These are phyloP conservation scores for Ascochyta koolunga DNA, from an alignment of 2,329 filamentous ascomycete genomes.

Conservation along the genomic window DNA sequence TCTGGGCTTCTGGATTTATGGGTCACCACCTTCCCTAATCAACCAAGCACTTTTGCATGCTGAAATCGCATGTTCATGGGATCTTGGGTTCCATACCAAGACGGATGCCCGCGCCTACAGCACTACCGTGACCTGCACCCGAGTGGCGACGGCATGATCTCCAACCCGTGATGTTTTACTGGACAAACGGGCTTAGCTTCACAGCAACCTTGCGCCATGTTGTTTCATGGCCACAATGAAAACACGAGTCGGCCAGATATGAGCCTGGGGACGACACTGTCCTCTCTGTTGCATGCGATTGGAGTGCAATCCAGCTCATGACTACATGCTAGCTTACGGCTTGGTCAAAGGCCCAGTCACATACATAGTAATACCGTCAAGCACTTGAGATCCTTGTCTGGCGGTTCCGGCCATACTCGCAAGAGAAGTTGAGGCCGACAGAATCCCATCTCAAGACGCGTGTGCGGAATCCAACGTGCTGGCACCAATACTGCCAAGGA, in stretches of 20 bases:
- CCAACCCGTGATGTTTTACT: conserved; percentile 1
- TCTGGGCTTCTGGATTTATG: conserved; percentile 32
- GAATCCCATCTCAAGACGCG: conserved; percentile 1
- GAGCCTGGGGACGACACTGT: neutral
- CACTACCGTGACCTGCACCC: conserved; percentile 9
- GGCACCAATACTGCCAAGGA: conserved; percentile 3
- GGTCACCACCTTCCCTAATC: conserved; percentile 27
- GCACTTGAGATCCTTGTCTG: conserved; percentile 9
- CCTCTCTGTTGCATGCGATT: neutral
- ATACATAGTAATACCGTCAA: conserved; percentile 2
- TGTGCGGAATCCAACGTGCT: conserved; percentile 2
- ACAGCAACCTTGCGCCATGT: conserved; percentile 3
- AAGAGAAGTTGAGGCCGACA: neutral
- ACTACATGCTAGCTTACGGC: neutral
- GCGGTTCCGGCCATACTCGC: neutral
- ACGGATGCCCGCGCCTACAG: conserved; percentile 18
- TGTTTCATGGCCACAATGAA: conserved; percentile 1
- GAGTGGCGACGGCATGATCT: conserved; percentile 5
- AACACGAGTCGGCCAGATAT: conserved; percentile 5
- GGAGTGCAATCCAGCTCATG: neutral
- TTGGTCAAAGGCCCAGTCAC: neutral
- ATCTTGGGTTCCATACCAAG: conserved; percentile 21
- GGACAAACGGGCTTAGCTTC: conserved; percentile 1
- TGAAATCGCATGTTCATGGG: conserved; percentile 13
- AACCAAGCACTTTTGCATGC: conserved; percentile 16